Conservation (phyloP, 2,329 filamentous ascomycete species). For the Apiospora hydei region DNA sequence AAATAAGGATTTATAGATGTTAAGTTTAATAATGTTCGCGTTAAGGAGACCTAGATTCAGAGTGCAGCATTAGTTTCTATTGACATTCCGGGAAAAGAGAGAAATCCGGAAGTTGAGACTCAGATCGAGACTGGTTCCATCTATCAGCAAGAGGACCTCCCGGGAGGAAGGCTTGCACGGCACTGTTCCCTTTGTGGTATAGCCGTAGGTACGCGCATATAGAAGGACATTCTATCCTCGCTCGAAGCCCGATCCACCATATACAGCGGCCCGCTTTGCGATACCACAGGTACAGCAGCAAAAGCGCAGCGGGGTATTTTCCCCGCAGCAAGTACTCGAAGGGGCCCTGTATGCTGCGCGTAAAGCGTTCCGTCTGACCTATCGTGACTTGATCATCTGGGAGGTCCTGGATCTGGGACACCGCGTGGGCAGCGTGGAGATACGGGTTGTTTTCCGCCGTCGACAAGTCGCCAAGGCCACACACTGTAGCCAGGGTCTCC, state of each 20-base stretch:
- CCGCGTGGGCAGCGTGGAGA: slow-evolving; percentile 46
- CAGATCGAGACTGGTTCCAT: slow-evolving; percentile 24
- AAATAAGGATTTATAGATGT: too few relatives aligned
- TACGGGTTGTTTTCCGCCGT: slow-evolving; percentile 47
- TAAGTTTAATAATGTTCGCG: too few relatives aligned
- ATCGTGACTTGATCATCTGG: slow-evolving; percentile 41
- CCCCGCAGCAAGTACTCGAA: slow-evolving; percentile 43
- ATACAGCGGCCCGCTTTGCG: slow-evolving; percentile 47
- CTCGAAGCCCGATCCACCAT: slow-evolving; percentile 53
- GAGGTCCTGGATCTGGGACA: slow-evolving; percentile 42
- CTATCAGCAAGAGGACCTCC: slow-evolving; percentile 34
- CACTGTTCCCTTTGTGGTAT: slow-evolving; percentile 38
- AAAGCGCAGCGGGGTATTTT: slow-evolving; percentile 47
- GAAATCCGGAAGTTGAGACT: too few relatives aligned
- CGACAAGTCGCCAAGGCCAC: slow-evolving; percentile 39
- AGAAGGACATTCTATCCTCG: slow-evolving; percentile 50
- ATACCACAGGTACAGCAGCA: slow-evolving; percentile 53
- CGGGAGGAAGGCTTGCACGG: slow-evolving; percentile 43
- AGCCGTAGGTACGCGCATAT: slow-evolving; percentile 47
- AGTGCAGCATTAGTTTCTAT: too few relatives aligned
- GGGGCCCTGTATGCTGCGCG: slow-evolving; percentile 40
- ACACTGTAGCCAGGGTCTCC: slow-evolving; percentile 34
- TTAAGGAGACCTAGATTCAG: too few relatives aligned
- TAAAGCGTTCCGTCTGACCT: slow-evolving; percentile 45
- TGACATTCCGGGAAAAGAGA: too few relatives aligned